Evolutionary conservation across 2,329 filamentous ascomycete species (phyloP).

Genomic region (Arthrobotrys megalospora): DNA sequence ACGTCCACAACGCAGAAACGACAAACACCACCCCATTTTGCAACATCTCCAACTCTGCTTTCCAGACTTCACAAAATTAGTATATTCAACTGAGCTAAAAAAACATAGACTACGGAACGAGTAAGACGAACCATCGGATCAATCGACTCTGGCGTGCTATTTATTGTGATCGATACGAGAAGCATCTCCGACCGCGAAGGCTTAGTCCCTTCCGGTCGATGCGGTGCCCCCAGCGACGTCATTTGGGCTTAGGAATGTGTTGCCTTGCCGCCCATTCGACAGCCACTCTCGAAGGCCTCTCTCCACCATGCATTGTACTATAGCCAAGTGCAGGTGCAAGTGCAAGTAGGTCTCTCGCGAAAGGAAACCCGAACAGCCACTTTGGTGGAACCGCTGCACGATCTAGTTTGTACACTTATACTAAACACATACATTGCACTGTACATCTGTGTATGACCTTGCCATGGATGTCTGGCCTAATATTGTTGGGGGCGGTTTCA

Average conservation of each 20-base stretch:
- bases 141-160: conserved; percentile 22
- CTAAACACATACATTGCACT: no score
- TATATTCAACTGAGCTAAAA: no score
- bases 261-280: conserved; percentile 28
- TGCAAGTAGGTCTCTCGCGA: no score
- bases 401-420: no score
- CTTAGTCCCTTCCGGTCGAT: conserved; percentile 3
- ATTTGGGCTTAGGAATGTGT: conserved; percentile 53
- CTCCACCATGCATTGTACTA: no score
- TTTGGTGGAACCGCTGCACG: neutral
- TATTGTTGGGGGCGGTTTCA: conserved; percentile 23
- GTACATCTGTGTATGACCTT: no score
- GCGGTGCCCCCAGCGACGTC: conserved; percentile 41
- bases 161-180: neutral
- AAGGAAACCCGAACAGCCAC: no score
- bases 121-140: neutral
- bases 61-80: neutral
- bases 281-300: no score
- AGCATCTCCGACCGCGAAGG: neutral
- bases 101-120: neutral
- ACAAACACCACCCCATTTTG: conserved; percentile 36
- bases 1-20: conserved; percentile 35
- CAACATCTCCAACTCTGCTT: conserved; percentile 10
- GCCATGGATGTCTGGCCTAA: neutral
- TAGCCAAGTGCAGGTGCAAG: no score